Base-by-base conservation (phyloP, 345 rosid genomes). In the Syzygium aromaticum region DNA sequence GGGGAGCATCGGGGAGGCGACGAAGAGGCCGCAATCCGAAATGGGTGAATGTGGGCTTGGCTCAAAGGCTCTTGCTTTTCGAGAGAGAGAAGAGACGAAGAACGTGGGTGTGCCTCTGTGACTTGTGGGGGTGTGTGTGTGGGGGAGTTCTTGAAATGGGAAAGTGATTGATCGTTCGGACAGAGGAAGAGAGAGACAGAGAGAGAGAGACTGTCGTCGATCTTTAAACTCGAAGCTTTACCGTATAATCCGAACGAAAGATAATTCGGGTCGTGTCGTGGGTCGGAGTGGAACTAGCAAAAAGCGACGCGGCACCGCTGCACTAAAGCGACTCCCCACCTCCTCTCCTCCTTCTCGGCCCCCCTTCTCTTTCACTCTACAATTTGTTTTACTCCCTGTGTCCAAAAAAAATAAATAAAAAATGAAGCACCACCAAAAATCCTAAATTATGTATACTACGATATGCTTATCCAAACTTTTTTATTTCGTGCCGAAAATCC, bases 271-370 rank as follows among this genome's bases (percentile, higher is more conserved):
- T 43, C 46, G 46, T 43, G 46, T 5, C 46, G 87, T 88, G 61
- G 88, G 92, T 86, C 28, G 61, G 93, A 52, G 61, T 84, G 84
- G 82, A 89, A 87, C 89, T 86, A 84, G 92, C 85, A 90, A 91
- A 91, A 57, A 91, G 91, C 87, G 90, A 91, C 89, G 86, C 30
- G 40, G 64, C 73, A 57, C 23, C 51, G n/a, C 63, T 15, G 33
- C 51, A 17, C 63, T 27, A 19, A 8, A 54, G 28, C 25, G 73
- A 57, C 77, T 6, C 52, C 30, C 51, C 46, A 19, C 73, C 86
- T 56, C 46, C 7, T 43, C 28, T 11, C n/a, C 25, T 2, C 8
- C 56, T 85, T 56, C 19, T 21, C 86, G 5, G 22, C 40, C 67
- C 54, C 54, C 77, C 22, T 15, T 30, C 9, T 14, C 19, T 4